These are phyloP conservation scores for Bidens hawaiensis DNA, from an alignment of 140 eudicot genomes.

Conservation along the genomic window DNA sequence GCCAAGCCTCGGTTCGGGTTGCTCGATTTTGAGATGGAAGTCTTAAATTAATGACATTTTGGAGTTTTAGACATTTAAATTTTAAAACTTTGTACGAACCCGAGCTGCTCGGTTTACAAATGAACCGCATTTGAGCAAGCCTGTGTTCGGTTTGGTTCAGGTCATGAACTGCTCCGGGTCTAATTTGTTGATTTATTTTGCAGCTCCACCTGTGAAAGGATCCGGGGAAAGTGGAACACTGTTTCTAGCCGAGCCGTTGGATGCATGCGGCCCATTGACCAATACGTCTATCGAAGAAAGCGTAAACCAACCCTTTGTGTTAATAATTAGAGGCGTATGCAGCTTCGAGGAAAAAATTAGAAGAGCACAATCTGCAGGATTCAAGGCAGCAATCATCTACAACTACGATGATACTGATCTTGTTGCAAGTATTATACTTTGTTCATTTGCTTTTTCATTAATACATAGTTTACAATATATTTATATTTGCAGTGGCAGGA, in stretches of 20 bases:
- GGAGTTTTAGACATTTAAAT: too few species aligned
- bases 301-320: constrained; percentile 44
- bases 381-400: constrained; percentile 70
- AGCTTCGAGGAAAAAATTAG: constrained; percentile 91
- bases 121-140: too few species aligned
- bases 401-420: constrained; percentile 64
- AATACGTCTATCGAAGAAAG: constrained; percentile 33
- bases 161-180: too few species aligned
- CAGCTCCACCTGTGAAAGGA: constrained; percentile 75
- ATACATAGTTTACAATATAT: neutral
- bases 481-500: constrained; percentile 80
- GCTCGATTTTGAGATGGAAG: neutral
- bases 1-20: too few species aligned
- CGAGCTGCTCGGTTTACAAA: too few species aligned
- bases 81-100: too few species aligned
- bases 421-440: constrained; percentile 75
- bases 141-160: too few species aligned
- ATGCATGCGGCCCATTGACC: constrained; percentile 63
- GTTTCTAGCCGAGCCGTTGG: constrained; percentile 72
- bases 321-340: constrained; percentile 85
- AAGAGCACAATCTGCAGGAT: constrained; percentile 88
- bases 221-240: constrained; percentile 63
- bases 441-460: constrained; percentile 4
- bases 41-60: neutral
- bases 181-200: too few species aligned